Conservation (phyloP, 441 rosid species). For the Eutrema salsugineum region DNA sequence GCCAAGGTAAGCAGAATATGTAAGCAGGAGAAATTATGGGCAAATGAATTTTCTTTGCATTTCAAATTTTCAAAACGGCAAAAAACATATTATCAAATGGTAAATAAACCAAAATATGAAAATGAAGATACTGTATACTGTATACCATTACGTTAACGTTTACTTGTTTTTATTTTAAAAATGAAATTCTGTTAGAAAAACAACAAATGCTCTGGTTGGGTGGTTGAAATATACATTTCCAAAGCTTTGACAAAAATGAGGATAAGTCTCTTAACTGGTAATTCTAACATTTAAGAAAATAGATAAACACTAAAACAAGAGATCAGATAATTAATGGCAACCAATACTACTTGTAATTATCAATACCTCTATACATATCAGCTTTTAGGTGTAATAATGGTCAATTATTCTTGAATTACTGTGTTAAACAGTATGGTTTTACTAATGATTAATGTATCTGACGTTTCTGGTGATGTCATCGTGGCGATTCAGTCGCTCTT, state of each 20-base stretch:
- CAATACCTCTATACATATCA: neutral
- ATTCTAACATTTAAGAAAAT: neutral
- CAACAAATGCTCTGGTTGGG: slow-evolving; percentile 22
- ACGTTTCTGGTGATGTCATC: slow-evolving; percentile 7
- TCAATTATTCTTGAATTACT: slow-evolving; percentile 19
- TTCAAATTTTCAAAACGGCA: no score
- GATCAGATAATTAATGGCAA: neutral
- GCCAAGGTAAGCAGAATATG: no score
- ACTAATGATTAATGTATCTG: neutral
- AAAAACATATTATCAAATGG: no score
- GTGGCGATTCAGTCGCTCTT: neutral
- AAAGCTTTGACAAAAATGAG: neutral
- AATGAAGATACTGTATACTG: no score
- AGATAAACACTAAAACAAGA: neutral
- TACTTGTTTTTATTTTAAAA: neutral
- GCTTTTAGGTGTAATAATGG: slow-evolving; percentile 26
- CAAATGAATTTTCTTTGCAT: no score
- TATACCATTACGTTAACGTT: neutral
- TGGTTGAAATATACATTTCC: slow-evolving; percentile 19
- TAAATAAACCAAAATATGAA: no score
- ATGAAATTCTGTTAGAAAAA: neutral
- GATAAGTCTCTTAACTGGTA: neutral
- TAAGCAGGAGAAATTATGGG: no score
- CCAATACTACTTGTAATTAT: neutral
- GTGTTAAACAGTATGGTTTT: slow-evolving; percentile 4